These are phyloP conservation scores for Allomyces arbusculus DNA, from an alignment of 192 early-diverging fungal species.

Conservation along the genomic window DNA sequence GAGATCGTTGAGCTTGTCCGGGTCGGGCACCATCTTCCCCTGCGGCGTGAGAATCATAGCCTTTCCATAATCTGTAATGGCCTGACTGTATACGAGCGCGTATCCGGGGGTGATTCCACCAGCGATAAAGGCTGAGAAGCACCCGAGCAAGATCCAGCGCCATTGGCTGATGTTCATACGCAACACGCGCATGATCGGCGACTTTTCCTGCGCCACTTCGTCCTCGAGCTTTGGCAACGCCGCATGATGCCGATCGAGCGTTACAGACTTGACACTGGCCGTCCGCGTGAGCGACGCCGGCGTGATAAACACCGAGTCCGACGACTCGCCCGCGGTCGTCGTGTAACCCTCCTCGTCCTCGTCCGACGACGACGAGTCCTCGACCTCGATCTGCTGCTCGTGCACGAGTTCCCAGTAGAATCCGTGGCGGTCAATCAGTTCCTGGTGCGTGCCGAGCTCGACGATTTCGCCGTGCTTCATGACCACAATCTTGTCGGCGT, in stretches of 20 bases:
- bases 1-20: not conserved
- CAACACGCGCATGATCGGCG: not conserved
- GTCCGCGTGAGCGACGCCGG: not conserved
- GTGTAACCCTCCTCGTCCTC: constrained; percentile 8
- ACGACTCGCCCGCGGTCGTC: constrained; percentile 2
- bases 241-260: not conserved
- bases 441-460: constrained; percentile 58
- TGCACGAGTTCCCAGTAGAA: constrained; percentile 43
- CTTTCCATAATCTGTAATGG: not conserved
- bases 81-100: not conserved
- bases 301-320: not conserved
- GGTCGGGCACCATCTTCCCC: not conserved
- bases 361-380: constrained; percentile 1
- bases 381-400: constrained; percentile 41
- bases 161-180: not conserved
- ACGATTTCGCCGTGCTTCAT: constrained; percentile 45
- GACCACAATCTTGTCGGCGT: constrained; percentile 72
- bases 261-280: not conserved
- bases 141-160: not conserved
- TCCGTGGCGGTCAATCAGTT: constrained; percentile 41
- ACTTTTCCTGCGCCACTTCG: not conserved
- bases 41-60: not conserved
- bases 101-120: not conserved
- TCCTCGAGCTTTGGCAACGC: not conserved
- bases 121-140: not conserved